Percentiles rank a stretch among this genome's conserved stretches.
phyloP scores from a whole-genome alignment of 345 rosid species.

The Murraya koenigii region DNA sequence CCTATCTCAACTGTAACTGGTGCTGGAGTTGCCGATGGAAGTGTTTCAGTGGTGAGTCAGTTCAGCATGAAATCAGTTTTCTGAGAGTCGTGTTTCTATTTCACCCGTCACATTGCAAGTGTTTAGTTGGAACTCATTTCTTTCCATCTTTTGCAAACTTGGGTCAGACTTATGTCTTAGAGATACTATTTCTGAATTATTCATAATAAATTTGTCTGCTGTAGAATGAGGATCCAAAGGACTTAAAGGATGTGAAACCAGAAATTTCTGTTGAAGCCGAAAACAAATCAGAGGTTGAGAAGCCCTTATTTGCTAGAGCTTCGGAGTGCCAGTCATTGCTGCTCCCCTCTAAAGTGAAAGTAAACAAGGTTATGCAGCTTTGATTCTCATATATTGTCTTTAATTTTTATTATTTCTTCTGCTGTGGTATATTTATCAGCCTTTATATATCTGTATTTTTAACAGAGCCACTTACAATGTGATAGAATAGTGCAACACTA shows the following conservation, averaged over 20 bases:
- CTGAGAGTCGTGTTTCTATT: not conserved
- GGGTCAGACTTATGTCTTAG: not conserved
- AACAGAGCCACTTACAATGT: not conserved
- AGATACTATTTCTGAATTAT: constrained; percentile 4
- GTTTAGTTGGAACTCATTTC: not conserved
- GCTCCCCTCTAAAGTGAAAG: constrained; percentile 22
- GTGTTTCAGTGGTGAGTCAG: constrained; percentile 18
- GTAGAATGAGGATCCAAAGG: constrained; percentile 5
- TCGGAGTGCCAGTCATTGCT: constrained; percentile 23
- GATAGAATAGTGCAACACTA: not conserved
- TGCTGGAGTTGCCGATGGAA: constrained; percentile 14
- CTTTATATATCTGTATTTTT: not conserved
- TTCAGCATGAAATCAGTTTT: not conserved
- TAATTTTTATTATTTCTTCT: not conserved
- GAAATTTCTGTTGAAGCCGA: not conserved
- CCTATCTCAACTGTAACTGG: constrained; percentile 22
- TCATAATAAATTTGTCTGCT: not conserved
- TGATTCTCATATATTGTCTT: not conserved
- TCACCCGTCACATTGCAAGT: not conserved
- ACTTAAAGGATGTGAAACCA: not conserved
- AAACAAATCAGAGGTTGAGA: not conserved
- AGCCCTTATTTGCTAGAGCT: constrained; percentile 7
- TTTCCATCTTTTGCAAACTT: not conserved
- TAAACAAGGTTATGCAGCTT: constrained; percentile 28
- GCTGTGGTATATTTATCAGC: not conserved